Evolutionary conservation across 306 rosid species (phyloP), one percentile per base, ranked within the genome.

Genomic region (Cucurbita ficifolia): DNA sequence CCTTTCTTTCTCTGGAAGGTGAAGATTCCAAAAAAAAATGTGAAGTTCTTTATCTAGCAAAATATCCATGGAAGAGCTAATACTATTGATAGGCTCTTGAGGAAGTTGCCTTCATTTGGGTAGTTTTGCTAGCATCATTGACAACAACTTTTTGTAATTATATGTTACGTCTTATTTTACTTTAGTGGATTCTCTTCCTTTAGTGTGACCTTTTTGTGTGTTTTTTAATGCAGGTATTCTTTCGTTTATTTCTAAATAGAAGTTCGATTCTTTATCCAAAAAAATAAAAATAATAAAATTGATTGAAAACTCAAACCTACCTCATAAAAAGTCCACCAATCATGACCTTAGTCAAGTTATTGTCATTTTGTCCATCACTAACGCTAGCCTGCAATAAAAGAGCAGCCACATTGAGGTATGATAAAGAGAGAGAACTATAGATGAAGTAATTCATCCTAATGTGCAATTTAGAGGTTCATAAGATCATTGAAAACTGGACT

Each of bases 261-360:
- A 49, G 18, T 49, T 49, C 53, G 16, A 49, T 4, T 49, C 53
- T 49, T 49, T 49, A 49, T 49, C 53, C 18, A 49, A 11, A 45
- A 49, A 49, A 46, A 5, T 14, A 49, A 13, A 49, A 49, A 49
- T 12, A 46, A 49, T n/a, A 22, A 46, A 5, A 16, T 48, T 29
- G 8, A 29, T 22, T 42, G 24, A 46, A 74, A 70, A 76, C 10
- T 42, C 58, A 36, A 36, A 43, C 49, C 80, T 75, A 87, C 96
- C 98, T 92, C 77, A 92, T 72, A 79, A 92, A 88, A 39, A 92
- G 82, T 79, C 98, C 98, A 83, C 88, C 91, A 82, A 92, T 77
- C 79, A 88, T 87, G 81, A 90, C 88, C 82, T 76, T 86, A 3
- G 96, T 87, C 87, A 90, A 87, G 91, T 86, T 90, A 70, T 90